A percentile compares a stretch with the other conserved stretches of the same genome.
Conservation (phyloP, 805 yeast species). For the Suhomyces vadensis region DNA sequence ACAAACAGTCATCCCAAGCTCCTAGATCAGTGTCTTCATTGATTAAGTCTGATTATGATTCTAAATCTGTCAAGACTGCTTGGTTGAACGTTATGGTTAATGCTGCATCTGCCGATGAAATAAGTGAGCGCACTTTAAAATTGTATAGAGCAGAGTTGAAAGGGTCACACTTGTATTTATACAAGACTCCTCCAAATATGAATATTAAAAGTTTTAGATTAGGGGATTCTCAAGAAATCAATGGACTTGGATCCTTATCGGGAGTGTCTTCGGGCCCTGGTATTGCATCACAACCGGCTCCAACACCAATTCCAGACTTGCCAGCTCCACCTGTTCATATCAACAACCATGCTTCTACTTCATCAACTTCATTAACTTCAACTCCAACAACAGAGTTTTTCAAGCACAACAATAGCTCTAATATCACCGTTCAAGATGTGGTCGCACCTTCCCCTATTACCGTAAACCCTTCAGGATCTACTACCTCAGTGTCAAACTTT, state of each 20-base stretch:
- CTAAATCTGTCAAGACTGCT: conserved; percentile 27
- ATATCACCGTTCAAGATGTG: conserved; percentile 13
- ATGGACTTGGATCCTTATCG: background rate
- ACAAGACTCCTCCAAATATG: conserved; percentile 54
- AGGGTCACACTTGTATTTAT: conserved; percentile 66
- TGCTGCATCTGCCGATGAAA: conserved; percentile 32
- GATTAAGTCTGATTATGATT: conserved; percentile 34
- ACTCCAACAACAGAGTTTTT: conserved; percentile 15
- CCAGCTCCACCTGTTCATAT: background rate
- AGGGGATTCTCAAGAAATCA: conserved; percentile 10
- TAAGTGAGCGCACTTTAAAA: conserved; percentile 39
- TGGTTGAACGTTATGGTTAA: conserved; percentile 42
- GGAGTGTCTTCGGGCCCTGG: background rate
- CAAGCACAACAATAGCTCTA: conserved; percentile 18
- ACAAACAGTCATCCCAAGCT: background rate
- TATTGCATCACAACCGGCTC: background rate
- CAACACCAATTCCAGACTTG: background rate
- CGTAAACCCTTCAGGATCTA: conserved; percentile 4
- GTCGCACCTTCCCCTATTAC: conserved; percentile 7
- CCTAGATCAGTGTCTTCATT: conserved; percentile 19
- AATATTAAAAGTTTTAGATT: conserved; percentile 36
- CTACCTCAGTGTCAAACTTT: background rate
- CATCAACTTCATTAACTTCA: conserved; percentile 3
- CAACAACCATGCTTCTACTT: conserved; percentile 4
- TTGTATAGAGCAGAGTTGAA: conserved; percentile 65